phyloP scores from a whole-genome alignment of 306 rosid genomes.

The Inga leiocalycina region DNA sequence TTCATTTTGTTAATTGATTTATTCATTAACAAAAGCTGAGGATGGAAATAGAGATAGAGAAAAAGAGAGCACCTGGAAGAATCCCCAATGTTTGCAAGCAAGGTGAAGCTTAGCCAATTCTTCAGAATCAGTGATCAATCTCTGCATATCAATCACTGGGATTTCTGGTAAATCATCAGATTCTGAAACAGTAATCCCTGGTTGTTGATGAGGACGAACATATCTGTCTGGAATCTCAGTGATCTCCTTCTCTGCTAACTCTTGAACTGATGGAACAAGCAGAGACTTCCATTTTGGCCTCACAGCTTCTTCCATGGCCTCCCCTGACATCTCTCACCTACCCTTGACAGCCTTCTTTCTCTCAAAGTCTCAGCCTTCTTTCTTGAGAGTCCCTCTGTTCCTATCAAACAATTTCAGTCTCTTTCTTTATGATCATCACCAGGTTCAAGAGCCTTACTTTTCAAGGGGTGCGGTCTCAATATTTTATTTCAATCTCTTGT shows the following conservation, averaged over 20 bases:
- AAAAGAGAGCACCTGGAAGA: conserved; percentile 36
- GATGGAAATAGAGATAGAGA: background rate
- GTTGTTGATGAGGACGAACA: conserved; percentile 23
- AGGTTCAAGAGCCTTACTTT: no score
- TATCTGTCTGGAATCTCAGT: conserved; percentile 38
- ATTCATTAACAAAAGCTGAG: background rate
- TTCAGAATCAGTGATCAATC: conserved; percentile 25
- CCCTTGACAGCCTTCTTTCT: background rate
- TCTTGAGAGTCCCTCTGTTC: no score
- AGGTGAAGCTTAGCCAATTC: conserved; percentile 32
- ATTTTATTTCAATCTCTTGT: no score
- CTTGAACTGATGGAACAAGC: conserved; percentile 48
- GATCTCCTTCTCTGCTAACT: conserved; percentile 16
- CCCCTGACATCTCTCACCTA: background rate
- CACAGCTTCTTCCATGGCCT: background rate
- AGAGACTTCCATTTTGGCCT: conserved; percentile 28
- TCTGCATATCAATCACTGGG: conserved; percentile 42
- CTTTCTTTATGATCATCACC: no score
- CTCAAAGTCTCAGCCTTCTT: no score
- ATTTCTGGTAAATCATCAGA: conserved; percentile 1
- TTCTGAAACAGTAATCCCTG: background rate
- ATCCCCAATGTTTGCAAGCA: conserved; percentile 43
- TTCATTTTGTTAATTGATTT: background rate
- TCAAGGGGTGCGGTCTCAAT: no score
- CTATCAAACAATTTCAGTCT: no score